Percentiles rank a stretch among this genome's conserved stretches.
These are phyloP conservation scores for Cladosporium sp. DNA, from an alignment of 2,329 filamentous ascomycete genomes.

Conservation along the genomic window DNA sequence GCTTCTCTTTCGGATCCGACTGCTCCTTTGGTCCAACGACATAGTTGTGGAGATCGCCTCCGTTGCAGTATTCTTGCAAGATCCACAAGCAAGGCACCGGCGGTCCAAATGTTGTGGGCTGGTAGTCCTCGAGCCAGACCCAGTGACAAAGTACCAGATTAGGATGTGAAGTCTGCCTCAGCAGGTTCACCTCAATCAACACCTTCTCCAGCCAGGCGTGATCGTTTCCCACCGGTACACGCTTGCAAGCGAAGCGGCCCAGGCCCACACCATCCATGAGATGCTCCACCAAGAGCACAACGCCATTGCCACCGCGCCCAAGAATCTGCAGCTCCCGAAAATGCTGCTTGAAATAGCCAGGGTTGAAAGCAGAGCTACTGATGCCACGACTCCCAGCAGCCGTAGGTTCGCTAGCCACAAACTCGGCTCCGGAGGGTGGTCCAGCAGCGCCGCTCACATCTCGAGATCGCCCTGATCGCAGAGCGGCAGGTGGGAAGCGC, in stretches of 20 bases:
- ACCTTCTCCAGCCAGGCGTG: conserved; percentile 96
- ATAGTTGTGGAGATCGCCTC: conserved; percentile 85
- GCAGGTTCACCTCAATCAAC: conserved; percentile 85
- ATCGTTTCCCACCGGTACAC: conserved; percentile 89
- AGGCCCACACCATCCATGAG: conserved; percentile 85
- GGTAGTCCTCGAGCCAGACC: conserved; percentile 91
- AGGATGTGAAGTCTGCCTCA: conserved; percentile 88
- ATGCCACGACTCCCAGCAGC: conserved; percentile 63
- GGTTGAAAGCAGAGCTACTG: conserved; percentile 81
- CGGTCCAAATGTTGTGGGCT: conserved; percentile 80
- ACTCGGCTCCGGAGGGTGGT: conserved; percentile 53
- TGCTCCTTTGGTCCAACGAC: conserved; percentile 73
- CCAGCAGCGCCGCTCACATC: conserved; percentile 33
- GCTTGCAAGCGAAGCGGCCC: conserved; percentile 93
- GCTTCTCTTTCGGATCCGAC: conserved; percentile 67
- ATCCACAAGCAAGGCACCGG: conserved; percentile 95
- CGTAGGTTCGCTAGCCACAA: conserved; percentile 47
- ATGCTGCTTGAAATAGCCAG: conserved; percentile 88
- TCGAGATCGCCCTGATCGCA: conserved; percentile 35
- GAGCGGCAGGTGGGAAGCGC: conserved; percentile 45
- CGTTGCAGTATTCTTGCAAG: conserved; percentile 95
- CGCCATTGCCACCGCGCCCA: conserved; percentile 88
- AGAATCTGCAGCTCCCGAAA: conserved; percentile 87
- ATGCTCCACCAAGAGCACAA: conserved; percentile 91
- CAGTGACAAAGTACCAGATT: conserved; percentile 96